These are phyloP conservation scores for Fraxinus sp. DNA, from an alignment of 305 asterid species.

Conservation along the genomic window DNA sequence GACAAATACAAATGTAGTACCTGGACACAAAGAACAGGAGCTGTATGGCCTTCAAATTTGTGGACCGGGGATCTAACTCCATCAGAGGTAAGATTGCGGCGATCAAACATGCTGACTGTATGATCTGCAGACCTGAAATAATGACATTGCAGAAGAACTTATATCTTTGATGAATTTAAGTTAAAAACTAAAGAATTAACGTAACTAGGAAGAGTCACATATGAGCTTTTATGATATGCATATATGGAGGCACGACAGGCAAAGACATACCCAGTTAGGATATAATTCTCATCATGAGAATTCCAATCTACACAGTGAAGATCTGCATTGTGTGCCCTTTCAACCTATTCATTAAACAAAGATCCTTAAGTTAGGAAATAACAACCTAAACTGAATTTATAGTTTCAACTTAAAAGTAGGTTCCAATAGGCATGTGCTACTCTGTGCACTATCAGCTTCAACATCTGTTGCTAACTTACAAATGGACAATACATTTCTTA, in stretches of 20 bases:
- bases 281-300: constrained; percentile 77
- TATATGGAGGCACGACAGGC: neutral
- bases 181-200: constrained; percentile 9
- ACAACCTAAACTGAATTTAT: constrained; percentile 10
- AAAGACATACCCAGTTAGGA: constrained; percentile 75
- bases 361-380: constrained; percentile 20
- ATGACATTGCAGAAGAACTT: constrained; percentile 20
- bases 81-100: constrained; percentile 69
- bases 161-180: constrained; percentile 21
- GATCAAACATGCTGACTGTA: constrained; percentile 91
- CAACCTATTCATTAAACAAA: constrained; percentile 59
- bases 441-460: neutral
- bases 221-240: neutral
- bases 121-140: constrained; percentile 84
- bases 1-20: constrained; percentile 35
- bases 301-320: constrained; percentile 99
- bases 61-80: constrained; percentile 74
- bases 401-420: neutral
- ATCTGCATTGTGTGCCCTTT: constrained; percentile 90
- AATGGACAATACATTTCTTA: neutral
- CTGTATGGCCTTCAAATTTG: constrained; percentile 77
- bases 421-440: neutral
- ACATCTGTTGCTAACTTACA: neutral
- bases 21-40: constrained; percentile 96
- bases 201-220: neutral